Conservation (phyloP, 2,329 filamentous ascomycete genomes). For the Claviceps arundinis region DNA sequence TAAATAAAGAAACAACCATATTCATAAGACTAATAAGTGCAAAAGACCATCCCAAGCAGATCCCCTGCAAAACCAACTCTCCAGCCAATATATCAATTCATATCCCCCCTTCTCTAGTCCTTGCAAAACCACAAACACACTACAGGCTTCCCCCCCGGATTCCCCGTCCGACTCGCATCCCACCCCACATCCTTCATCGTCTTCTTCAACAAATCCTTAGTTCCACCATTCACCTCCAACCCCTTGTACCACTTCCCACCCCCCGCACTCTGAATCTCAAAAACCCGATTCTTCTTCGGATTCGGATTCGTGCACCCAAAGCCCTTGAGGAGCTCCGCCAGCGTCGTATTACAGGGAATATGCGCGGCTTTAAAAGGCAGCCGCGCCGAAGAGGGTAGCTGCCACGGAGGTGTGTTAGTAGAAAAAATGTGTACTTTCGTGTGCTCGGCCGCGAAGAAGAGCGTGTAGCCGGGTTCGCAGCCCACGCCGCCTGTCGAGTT, state of each 20-base stretch:
- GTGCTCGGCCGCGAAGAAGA: slow-evolving; percentile 44
- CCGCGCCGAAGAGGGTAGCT: slow-evolving; percentile 26
- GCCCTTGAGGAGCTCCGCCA: slow-evolving; percentile 43
- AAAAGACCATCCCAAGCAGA: no score
- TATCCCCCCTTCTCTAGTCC: slow-evolving; percentile 17
- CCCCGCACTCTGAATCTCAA: slow-evolving; percentile 41
- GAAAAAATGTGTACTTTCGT: slow-evolving; percentile 48
- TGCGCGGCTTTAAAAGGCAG: slow-evolving; percentile 36
- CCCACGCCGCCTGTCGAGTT: slow-evolving; percentile 45
- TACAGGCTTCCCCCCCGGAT: slow-evolving; percentile 34
- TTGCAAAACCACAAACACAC: slow-evolving; percentile 50
- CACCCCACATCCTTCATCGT: slow-evolving; percentile 45
- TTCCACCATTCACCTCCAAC: slow-evolving; percentile 34
- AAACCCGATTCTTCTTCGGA: slow-evolving; percentile 41
- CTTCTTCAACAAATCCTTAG: slow-evolving; percentile 33
- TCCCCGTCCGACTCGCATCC: slow-evolving; percentile 36
- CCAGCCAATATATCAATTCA: no score
- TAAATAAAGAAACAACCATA: no score
- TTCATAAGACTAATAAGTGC: no score
- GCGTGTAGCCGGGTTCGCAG: slow-evolving; percentile 49
- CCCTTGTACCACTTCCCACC: slow-evolving; percentile 48
- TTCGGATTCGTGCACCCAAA: slow-evolving; percentile 41
- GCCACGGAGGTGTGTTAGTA: slow-evolving; percentile 38
- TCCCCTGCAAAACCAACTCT: no score
- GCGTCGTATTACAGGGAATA: slow-evolving; percentile 37